Evolutionary conservation across 257 asterid genomes (phyloP), one percentile per base, ranked within the genome.

Genomic region (Capsicum pubescens): DNA sequence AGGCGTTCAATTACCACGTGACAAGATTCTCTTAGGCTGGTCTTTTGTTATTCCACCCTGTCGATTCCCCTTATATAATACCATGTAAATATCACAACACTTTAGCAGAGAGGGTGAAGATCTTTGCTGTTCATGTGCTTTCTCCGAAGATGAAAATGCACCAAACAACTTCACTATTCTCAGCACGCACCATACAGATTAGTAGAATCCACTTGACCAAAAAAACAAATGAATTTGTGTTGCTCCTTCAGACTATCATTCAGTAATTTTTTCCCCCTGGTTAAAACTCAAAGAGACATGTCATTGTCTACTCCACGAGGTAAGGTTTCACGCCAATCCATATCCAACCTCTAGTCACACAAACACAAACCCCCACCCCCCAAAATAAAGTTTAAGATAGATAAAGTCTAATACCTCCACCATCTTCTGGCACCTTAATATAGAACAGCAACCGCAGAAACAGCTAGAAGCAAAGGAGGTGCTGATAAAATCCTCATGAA

Each of bases 11-110:
- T 19, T 56, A 58, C 50, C 64, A 77, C 64, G 50, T 54, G 64
- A 77, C 50, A 54, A 77, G 81, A 77, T 77, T 77, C 81, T 26
- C 14, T 0, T 69, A 15, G 54, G 55, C 4, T 8, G 77, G 81
- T 54, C 14, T 39, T 76, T 76, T 54, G 81, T 76, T 54, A 76
- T 26, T 76, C 81, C 81, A 76, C 64, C 50, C 64, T 54, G 81
- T 63, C 61, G 26, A 26, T 5, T 8, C 26, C 63, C 81, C 19
- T 77, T 77, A 77, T 77, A 77, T 77, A 54, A 76, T 9, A 9
- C 48, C 48, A 10, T 35, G 19, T 9, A 76, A 32, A 52, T 8
- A 68, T 12, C 50, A 14, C 52, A 68, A 15, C 64, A 7, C 64
- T 2, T 26, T 54, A 77, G 64, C 64, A 8, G 64, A 76, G 63